Conservation (phyloP, 352 stramenopile species). For the Blastocystis sp. region DNA sequence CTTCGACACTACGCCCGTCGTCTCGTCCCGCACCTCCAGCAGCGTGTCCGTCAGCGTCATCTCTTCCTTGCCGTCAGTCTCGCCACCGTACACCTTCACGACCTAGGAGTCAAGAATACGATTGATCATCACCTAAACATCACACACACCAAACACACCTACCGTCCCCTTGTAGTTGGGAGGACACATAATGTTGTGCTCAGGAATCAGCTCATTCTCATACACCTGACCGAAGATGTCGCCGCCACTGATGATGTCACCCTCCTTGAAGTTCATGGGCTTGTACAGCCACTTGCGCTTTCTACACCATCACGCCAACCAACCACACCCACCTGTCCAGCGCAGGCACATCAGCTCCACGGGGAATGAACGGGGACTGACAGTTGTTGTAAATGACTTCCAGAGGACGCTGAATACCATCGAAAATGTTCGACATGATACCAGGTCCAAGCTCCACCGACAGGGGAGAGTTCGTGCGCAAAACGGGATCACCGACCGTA, state of each 20-base stretch:
- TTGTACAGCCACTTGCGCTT: slow-evolving; percentile 19
- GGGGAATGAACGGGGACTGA: slow-evolving; percentile 85
- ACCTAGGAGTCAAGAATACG: too few relatives aligned
- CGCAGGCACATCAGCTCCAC: slow-evolving; percentile 85
- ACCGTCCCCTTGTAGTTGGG: slow-evolving; percentile 94
- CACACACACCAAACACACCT: too few relatives aligned
- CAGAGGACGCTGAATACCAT: slow-evolving; percentile 96
- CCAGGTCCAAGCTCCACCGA: slow-evolving; percentile 95
- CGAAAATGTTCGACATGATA: slow-evolving; percentile 99
- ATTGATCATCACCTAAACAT: slow-evolving; percentile 39
- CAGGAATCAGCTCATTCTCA: slow-evolving; percentile 95
- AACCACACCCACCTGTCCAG: slow-evolving; percentile 66
- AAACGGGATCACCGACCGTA: slow-evolving; percentile 90
- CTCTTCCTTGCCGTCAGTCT: slow-evolving; percentile 85
- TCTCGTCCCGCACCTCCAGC: slow-evolving; percentile 88
- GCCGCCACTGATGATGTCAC: slow-evolving; percentile 77
- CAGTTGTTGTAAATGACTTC: slow-evolving; percentile 80
- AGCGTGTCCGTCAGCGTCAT: slow-evolving; percentile 92
- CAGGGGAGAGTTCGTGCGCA: slow-evolving; percentile 88
- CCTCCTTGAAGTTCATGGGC: slow-evolving; percentile 36
- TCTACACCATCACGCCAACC: slow-evolving; percentile 65
- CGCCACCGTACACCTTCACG: slow-evolving; percentile 90
- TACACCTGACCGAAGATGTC: slow-evolving; percentile 94
- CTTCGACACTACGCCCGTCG: slow-evolving; percentile 70
- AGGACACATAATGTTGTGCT: slow-evolving; percentile 96